phyloP scores from a whole-genome alignment of 345 rosid species.

The Hibiscus tridactylites region DNA sequence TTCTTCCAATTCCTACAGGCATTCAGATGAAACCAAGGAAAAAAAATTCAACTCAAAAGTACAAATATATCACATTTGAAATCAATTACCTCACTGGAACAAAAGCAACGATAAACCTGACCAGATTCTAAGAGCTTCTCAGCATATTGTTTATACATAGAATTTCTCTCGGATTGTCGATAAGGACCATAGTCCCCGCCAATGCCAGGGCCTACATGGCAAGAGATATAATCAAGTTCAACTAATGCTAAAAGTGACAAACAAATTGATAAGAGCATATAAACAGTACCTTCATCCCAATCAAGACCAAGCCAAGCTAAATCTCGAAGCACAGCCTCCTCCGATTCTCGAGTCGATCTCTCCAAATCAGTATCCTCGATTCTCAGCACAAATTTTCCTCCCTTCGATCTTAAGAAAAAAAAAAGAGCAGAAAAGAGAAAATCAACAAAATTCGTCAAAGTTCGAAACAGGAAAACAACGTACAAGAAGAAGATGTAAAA shows the following conservation, averaged over 20 bases:
- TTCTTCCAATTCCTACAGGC: background rate
- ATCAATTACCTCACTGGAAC: constrained; percentile 61
- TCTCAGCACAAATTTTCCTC: constrained; percentile 83
- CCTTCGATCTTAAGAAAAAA: constrained; percentile 51
- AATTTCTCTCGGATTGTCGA: constrained; percentile 88
- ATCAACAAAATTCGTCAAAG: background rate
- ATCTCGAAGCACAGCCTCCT: constrained; percentile 84
- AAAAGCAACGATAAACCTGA: constrained; percentile 85
- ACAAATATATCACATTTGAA: background rate
- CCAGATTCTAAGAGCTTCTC: constrained; percentile 76
- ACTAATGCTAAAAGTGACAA: background rate
- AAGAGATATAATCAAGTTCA: background rate
- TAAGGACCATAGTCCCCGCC: constrained; percentile 86
- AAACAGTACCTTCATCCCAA: constrained; percentile 77
- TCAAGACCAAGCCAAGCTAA: constrained; percentile 88
- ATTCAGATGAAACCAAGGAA: background rate
- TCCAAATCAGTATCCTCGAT: constrained; percentile 92
- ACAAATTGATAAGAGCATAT: background rate
- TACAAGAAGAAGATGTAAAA: background rate
- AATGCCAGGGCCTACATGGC: constrained; percentile 11
- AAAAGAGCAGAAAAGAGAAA: background rate
- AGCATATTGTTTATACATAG: constrained; percentile 65
- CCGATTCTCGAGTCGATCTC: constrained; percentile 86
- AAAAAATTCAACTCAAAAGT: background rate
- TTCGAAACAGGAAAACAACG: background rate